phyloP scores from a whole-genome alignment of 352 stramenopile species.

The Pythium aristosporum region DNA sequence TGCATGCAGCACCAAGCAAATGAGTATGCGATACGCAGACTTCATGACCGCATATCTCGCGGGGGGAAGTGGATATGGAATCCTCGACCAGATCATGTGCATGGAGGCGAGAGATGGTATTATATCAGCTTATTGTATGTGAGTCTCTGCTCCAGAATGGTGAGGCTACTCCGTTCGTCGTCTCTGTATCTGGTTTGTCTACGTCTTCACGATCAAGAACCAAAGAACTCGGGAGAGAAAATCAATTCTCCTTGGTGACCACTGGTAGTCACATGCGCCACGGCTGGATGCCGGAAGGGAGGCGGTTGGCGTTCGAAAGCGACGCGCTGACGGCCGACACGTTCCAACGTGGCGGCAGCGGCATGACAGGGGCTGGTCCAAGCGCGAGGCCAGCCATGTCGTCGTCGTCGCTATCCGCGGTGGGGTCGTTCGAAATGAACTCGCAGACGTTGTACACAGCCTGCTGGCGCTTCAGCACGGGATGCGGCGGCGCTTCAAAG shows the following conservation, averaged over 20 bases:
- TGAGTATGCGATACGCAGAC: too few species aligned
- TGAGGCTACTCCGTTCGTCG: too few species aligned
- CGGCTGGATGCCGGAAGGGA: conserved; percentile 1
- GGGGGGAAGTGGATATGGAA: too few species aligned
- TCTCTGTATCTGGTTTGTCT: too few species aligned
- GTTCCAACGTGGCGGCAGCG: conserved; percentile 8
- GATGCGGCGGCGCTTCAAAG: conserved; percentile 17
- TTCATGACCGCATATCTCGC: too few species aligned
- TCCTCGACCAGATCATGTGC: too few species aligned
- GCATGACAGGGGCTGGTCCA: background rate
- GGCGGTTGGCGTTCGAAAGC: background rate
- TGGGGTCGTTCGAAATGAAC: background rate
- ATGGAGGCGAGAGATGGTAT: too few species aligned
- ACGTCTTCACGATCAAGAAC: too few species aligned
- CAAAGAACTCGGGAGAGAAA: too few species aligned
- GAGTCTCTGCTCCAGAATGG: too few species aligned
- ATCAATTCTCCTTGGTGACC: too few species aligned
- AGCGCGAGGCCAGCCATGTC: conserved; percentile 1
- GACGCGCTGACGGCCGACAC: conserved; percentile 10
- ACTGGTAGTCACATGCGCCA: conserved; percentile 11
- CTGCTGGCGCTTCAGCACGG: conserved; percentile 19
- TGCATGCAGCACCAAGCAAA: too few species aligned
- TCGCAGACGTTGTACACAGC: conserved; percentile 10
- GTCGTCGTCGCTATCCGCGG: background rate
- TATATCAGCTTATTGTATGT: conserved; percentile 1